Evolutionary conservation across 2,329 filamentous ascomycete genomes (phyloP).

Genomic region (Sordariomycetes sp.): DNA sequence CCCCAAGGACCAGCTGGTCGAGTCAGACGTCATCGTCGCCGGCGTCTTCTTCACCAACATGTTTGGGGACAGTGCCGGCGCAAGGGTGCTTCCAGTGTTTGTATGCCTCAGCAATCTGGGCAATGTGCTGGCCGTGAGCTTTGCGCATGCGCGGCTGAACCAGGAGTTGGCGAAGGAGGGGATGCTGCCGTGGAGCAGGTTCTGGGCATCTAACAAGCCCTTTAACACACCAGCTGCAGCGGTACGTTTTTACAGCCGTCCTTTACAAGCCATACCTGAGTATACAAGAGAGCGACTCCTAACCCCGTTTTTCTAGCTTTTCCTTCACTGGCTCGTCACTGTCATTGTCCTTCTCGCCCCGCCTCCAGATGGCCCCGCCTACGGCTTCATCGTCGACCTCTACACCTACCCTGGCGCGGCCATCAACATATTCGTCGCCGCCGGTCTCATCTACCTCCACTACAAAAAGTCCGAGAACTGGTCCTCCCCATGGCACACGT

Average conservation of each 20-base stretch:
- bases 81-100: slow-evolving; percentile 34
- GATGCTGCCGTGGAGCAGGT: slow-evolving; percentile 47
- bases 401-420: slow-evolving; percentile 38
- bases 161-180: slow-evolving; percentile 60
- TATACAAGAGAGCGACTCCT: too few species aligned
- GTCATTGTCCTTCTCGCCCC: slow-evolving; percentile 51
- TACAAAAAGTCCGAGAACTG: slow-evolving; percentile 34
- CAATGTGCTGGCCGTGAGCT: slow-evolving; percentile 48
- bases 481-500: slow-evolving; percentile 37
- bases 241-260: slow-evolving; percentile 15
- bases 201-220: slow-evolving; percentile 58
- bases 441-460: slow-evolving; percentile 37
- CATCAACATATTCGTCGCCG: slow-evolving; percentile 38
- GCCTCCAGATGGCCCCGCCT: slow-evolving; percentile 53
- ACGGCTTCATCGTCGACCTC: slow-evolving; percentile 52
- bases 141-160: slow-evolving; percentile 43
- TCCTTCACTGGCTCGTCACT: slow-evolving; percentile 54
- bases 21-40: slow-evolving; percentile 45
- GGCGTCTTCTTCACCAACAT: slow-evolving; percentile 48
- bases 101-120: slow-evolving; percentile 48
- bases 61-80: slow-evolving; percentile 41
- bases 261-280: neutral
- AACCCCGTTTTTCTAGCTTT: slow-evolving; percentile 23
- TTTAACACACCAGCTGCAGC: slow-evolving; percentile 50
- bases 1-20: slow-evolving; percentile 41